Base-by-base conservation (phyloP, 257 asterid genomes). In the Solanum bulbocastanum region DNA sequence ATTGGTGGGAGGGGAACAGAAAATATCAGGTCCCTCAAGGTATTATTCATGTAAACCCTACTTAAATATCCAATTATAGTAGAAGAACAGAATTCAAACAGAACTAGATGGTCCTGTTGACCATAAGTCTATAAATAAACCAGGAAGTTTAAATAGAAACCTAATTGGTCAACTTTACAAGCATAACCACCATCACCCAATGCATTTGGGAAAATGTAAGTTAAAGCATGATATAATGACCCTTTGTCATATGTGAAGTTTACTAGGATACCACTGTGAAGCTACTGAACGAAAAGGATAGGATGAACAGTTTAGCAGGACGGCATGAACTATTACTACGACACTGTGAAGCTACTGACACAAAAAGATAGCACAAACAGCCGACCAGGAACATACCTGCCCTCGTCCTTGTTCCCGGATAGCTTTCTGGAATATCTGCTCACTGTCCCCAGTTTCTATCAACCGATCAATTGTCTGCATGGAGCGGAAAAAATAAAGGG, bases 371-470 rank as follows among this genome's bases (percentile, higher is more conserved):
- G 65, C 65, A 56, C 65, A 56, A 56, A 56, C 65, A 56, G 65
- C 65, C n/a, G n/a, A 56, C 10, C 65, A 56, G 65, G 56, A 56
- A 23, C 69, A 87, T 37, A 95, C 99, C 98, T 97, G 99, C 90
- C 99, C 99, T 39, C 98, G 94, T 90, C 99, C 99, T 91, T 97
- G 99, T 93, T 97, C 98, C 83, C 93, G 93, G 75, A 97, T 94
- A 83, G 99, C 98, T 56, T 18, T 56, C 65, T 56, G 65, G 65
- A 56, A 56, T 56, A 56, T 56, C 65, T 56, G 65, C 65, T 97
- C 98, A 58, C 99, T 95, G 75, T 96, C 98, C 89, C 99, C 99
- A 14, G 98, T 96, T 93, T 97, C 99, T 90, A 97, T 97, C 90
- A 97, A 90, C 86, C 89, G 84, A 92, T 96, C 99, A 86, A 97